Conservation (phyloP, 257 asterid genomes). For the Capsicum chinense region DNA sequence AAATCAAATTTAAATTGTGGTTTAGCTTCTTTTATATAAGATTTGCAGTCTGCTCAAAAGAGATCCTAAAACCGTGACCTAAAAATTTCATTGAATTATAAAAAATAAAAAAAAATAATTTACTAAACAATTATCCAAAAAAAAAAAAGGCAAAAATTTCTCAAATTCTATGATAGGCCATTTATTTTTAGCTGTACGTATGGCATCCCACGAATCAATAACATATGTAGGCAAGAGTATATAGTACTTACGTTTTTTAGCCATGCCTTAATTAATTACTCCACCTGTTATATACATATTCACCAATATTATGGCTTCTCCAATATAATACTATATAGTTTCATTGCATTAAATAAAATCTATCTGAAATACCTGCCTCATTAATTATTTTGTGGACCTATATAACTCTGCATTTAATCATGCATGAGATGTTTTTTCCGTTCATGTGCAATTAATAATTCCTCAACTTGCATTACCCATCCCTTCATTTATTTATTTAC, state of each 20-base stretch:
- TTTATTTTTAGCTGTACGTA: neutral
- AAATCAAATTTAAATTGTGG: neutral
- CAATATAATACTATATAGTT: constrained; percentile 10
- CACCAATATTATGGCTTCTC: neutral
- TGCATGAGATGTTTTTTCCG: constrained; percentile 24
- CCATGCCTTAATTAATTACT: neutral
- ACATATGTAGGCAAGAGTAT: neutral
- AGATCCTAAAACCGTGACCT: neutral
- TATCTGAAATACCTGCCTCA: neutral
- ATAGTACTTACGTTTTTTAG: neutral
- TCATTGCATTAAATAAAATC: constrained; percentile 22
- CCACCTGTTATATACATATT: neutral
- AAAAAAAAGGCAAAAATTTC: neutral
- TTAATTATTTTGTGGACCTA: constrained; percentile 14
- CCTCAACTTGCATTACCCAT: constrained; percentile 18
- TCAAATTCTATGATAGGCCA: neutral
- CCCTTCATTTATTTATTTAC: neutral
- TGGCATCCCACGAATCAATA: neutral
- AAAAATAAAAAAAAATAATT: no score
- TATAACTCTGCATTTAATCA: neutral
- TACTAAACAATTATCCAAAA: neutral
- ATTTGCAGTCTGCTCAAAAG: neutral
- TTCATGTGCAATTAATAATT: constrained; percentile 26
- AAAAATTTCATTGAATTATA: neutral
- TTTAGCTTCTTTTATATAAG: neutral